Evolutionary conservation across 768 basidiomycete species (phyloP), one percentile per base, ranked within the genome.

Genomic region (Mycena maculata): DNA sequence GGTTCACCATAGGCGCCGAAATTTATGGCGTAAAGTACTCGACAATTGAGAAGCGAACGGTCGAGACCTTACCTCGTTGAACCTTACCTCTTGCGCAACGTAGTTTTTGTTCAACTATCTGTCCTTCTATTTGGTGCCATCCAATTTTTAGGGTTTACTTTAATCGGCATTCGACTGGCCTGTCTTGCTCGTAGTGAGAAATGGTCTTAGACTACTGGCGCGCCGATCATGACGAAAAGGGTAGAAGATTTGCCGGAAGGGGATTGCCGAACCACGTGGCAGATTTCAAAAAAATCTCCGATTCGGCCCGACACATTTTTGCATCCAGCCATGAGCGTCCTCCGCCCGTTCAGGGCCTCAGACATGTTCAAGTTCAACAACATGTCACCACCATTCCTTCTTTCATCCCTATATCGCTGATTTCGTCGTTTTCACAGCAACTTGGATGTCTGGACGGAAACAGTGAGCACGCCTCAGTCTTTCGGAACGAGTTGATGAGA

Each of bases 381-480:
- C 75, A 88, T 97, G 94, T 92, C 71, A 63, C 33, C 10, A 8
- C 15, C 23, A 25, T 53, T 25, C 27, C 23, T n/a, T 2, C 11
- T 27, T 22, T 42, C 22, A 45, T 52, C 44, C 49, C 15, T 23
- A n/a, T 45, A 18, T 45, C 53, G 69, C 61, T 68, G 38, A 75
- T 48, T 13, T 63, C 61, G 50, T 12, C 13, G 50, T 45, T 3
- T 50, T 30, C 11, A 42, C 77, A 95, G 94, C 64, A 99, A 99
- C 80, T 81, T 97, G 76, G 97, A 99, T 77, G 84, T 96, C 41
- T 99, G 95, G 95, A 99, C 98, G 48, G 98, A 99, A 81, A 99
- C 98, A 20, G 96, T 95, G 72, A 73, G 90, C 53, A 81, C 25
- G 15, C 58, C 16, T 49, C 64, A 42, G 13, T 36, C n/a, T 27